Base-by-base conservation (phyloP, 2,329 filamentous ascomycete genomes). In the Fusarium domesticum region DNA sequence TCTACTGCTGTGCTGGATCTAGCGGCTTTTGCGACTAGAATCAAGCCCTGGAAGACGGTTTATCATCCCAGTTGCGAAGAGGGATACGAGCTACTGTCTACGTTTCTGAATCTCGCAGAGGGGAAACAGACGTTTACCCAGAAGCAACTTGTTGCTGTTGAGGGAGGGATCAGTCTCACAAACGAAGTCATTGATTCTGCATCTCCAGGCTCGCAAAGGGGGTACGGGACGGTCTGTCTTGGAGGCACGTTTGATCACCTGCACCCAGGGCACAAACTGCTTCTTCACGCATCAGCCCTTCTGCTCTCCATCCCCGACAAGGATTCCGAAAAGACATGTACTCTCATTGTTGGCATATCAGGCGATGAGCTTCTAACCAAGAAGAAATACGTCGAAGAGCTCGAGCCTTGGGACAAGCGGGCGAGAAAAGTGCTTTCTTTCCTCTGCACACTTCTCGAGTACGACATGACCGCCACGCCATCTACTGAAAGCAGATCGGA, bases 171-270 rank as follows among this genome's bases (percentile, higher is more conserved):
- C 32, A 72, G 71, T 18, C 55, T 81, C 19, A 59, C 60, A 4
- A 35, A 42, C 16, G 39, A 47, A 2, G 19, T 30, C 6, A 10
- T n/a, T 2, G 31, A 25, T 7, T 20, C 34, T 1, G 31, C 37
- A 4, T n/a, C 47, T 2, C 6, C 33, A n/a, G 35, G 47, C 2
- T 39, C 50, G 3, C 42, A 44, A 5, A 40, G 42, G 3, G 54
- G 57, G 1, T 67, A 67, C 48, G 46, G 48, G 4, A 61, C 53
- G 3, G 85, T 95, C 38, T 88, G 85, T 40, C 80, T 97, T 11
- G 93, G 92, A 20, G 93, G 93, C 8, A 98, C 93, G 0, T 98
- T 97, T 68, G 93, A 98, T 65, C 90, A 97, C 67, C 78, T 98
- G 17, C 93, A 98, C 64, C 84, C 88, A 4, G 93, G 93, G 6